A percentile compares a stretch with the other conserved stretches of the same genome.
Evolutionary conservation across 306 rosid genomes (phyloP).

Genomic region (Ceratonia siliqua): DNA sequence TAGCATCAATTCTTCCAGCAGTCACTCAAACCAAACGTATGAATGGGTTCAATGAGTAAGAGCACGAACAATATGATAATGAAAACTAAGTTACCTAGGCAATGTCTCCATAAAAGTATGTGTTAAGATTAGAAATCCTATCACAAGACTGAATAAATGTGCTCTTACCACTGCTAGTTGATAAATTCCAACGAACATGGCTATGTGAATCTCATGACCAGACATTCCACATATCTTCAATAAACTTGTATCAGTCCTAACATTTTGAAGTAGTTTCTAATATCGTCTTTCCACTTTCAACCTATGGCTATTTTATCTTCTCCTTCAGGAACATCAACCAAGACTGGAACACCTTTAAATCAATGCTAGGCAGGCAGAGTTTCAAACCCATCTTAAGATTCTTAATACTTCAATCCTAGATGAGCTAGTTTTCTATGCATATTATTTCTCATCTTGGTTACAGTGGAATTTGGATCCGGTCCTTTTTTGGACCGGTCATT

Average conservation of each 20-base stretch:
- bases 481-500: too few species aligned
- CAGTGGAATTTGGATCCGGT: too few species aligned
- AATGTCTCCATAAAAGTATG: background rate
- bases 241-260: constrained; percentile 8
- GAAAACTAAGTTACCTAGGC: constrained; percentile 10
- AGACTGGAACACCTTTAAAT: background rate
- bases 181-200: background rate
- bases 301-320: background rate
- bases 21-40: constrained; percentile 22
- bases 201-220: background rate
- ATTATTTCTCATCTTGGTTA: background rate
- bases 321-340: constrained; percentile 1
- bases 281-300: background rate
- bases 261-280: constrained; percentile 1
- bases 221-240: background rate
- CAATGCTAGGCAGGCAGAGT: background rate
- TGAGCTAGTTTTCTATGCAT: background rate
- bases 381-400: background rate
- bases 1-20: background rate
- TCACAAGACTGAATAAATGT: background rate
- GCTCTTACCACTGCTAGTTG: background rate
- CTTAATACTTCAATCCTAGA: background rate
- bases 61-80: constrained; percentile 13
- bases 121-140: background rate
- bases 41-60: background rate